Evolutionary conservation across 2,329 filamentous ascomycete genomes (phyloP).

Genomic region (Colletotrichum gigasporum): DNA sequence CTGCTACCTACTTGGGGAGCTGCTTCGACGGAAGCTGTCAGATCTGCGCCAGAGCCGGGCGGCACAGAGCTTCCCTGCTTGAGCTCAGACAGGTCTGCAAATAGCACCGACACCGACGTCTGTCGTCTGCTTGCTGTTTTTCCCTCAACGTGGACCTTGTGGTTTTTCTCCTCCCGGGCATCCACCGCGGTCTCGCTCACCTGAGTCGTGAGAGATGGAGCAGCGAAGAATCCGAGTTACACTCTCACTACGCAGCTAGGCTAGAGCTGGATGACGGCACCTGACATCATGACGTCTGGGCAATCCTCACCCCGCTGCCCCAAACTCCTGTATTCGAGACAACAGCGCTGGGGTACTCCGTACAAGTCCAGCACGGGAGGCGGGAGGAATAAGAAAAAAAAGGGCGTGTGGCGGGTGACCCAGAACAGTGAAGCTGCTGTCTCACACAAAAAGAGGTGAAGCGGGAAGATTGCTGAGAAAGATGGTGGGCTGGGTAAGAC

Average conservation of each 20-base stretch:
- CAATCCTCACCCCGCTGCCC: not conserved
- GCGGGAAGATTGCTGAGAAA: not conserved
- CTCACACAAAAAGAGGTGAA: constrained; percentile 4
- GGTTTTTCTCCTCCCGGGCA: not conserved
- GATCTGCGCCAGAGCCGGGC: constrained; percentile 14
- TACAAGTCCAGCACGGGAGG: not conserved
- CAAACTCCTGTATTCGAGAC: not conserved
- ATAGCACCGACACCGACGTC: not conserved
- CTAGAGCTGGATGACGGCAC: constrained; percentile 11
- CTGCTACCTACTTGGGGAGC: not conserved
- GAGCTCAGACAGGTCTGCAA: constrained; percentile 1
- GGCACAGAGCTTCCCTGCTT: constrained; percentile 6
- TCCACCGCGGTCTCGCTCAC: constrained; percentile 1
- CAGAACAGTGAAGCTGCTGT: not conserved
- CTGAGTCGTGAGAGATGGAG: constrained; percentile 10
- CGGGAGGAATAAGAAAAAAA: not conserved
- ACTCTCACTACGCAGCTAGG: not conserved
- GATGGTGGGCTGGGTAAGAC: not conserved
- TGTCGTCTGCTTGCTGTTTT: not conserved
- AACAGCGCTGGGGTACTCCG: not conserved
- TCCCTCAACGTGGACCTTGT: not conserved
- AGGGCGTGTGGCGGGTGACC: constrained; percentile 4
- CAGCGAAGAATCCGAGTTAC: not conserved
- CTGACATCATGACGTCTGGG: constrained; percentile 26
- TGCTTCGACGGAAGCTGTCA: not conserved